Base-by-base conservation (phyloP, 2,329 filamentous ascomycete species). In the Xenoacremonium recifei region DNA sequence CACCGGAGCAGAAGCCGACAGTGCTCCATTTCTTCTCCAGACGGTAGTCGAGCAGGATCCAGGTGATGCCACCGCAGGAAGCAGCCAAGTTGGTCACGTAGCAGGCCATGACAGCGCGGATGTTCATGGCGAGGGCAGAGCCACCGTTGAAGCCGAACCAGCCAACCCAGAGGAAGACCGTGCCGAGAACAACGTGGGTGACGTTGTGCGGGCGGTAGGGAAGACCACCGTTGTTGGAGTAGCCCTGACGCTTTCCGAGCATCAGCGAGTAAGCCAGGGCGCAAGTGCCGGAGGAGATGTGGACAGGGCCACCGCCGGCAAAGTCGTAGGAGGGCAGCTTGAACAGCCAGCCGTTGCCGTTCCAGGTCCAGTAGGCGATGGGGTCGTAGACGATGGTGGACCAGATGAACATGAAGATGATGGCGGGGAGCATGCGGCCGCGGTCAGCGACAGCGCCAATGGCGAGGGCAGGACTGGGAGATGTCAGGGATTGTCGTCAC, bases 71-170 rank as follows among this genome's bases (percentile, higher is more conserved):
- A 42, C 84, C 90, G 19, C 88, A 80, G 27, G 82, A 88, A 16
- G 91, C 91, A 34, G 91, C 85, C 17, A 96, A 73, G 67, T 96
- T 92, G 45, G 91, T 96, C 49, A 92, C 87, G 37, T 93, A 80
- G 57, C 86, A 87, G 40, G 91, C 90, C 86, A 96, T 92, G 64
- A 95, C 76, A 40, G 91, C 87, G 46, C 91, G 87, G 55, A 95
- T 72, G 70, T 93, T 95, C 50, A 89, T 87, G 45, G 80, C 77
- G 32, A 95, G 75, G 3, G 89, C 91, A 4, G 85, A 79, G 48
- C 91, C 91, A 40, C 88, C 90, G 67, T 96, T 96, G 80, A 96
- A 96, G 36, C 91, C 91, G 63, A 96, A 93, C 91, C 90, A 96
- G 44, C 91, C 90, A 34, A 96, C 87, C 91, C 91, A 96, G 37